Conservation (phyloP, 177 flowering plant genomes). For the Telopea speciosissima region DNA sequence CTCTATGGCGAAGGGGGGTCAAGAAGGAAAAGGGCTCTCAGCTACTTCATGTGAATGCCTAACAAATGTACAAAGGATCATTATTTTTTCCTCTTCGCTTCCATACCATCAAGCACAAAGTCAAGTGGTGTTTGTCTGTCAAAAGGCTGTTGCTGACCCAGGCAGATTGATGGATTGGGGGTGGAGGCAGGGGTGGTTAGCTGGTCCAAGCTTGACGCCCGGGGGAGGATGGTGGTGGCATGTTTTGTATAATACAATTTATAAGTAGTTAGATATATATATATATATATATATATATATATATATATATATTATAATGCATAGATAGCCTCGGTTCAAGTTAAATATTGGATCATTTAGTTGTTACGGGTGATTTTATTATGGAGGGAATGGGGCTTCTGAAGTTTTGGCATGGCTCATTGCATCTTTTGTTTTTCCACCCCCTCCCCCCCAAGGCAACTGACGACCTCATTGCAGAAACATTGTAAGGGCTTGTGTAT, state of each 20-base stretch:
- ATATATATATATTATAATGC: neutral
- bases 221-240: slow-evolving; percentile 7
- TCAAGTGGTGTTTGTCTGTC: neutral
- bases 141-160: neutral
- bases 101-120: neutral
- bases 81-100: no score
- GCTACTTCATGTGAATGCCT: slow-evolving; percentile 65
- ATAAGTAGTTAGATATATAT: neutral
- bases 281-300: no score
- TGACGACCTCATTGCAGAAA: neutral
- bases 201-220: slow-evolving; percentile 2
- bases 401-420: slow-evolving; percentile 13
- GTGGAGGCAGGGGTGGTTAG: no score
- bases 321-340: neutral
- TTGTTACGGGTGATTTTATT: slow-evolving; percentile 13
- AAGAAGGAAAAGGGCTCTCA: slow-evolving; percentile 56
- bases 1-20: slow-evolving; percentile 89
- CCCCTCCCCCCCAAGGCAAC: neutral
- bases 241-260: slow-evolving; percentile 22
- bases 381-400: slow-evolving; percentile 19
- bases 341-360: slow-evolving; percentile 5
- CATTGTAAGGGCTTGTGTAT: no score
- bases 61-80: slow-evolving; percentile 9
- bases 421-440: slow-evolving; percentile 17
- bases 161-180: neutral